Conservation (phyloP, 1,284 basidiomycete genomes). For the Ustilago trichophora region DNA sequence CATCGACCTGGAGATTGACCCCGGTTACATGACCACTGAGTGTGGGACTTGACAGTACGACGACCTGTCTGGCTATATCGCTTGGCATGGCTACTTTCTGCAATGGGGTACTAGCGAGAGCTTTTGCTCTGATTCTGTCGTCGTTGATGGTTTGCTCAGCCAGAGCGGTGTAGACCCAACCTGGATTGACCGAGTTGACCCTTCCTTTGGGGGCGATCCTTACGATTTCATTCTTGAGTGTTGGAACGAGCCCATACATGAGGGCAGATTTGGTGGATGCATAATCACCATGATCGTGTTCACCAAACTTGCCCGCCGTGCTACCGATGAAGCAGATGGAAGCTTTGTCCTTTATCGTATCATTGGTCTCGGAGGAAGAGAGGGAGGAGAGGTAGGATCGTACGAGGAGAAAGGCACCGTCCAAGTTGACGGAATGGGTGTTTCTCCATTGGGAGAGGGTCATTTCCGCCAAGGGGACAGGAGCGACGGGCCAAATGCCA, state of each 20-base stretch:
- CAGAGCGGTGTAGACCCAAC: constrained; percentile 77
- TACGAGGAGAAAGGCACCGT: constrained; percentile 74
- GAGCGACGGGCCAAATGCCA: constrained; percentile 70
- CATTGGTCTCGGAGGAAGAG: too few species aligned
- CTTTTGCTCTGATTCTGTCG: constrained; percentile 65
- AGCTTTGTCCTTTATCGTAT: too few species aligned
- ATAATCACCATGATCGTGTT: constrained; percentile 69
- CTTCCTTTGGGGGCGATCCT: constrained; percentile 76
- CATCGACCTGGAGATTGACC: constrained; percentile 76
- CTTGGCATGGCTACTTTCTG: constrained; percentile 75
- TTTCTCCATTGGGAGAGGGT: constrained; percentile 74
- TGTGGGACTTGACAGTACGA: constrained; percentile 73
- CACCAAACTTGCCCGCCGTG: constrained; percentile 78
- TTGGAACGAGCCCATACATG: constrained; percentile 77
- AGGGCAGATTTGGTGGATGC: constrained; percentile 70
- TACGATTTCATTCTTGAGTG: constrained; percentile 82
- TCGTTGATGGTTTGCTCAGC: constrained; percentile 70
- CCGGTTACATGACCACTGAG: constrained; percentile 79
- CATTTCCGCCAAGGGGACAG: constrained; percentile 74
- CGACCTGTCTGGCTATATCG: constrained; percentile 76
- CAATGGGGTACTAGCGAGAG: constrained; percentile 73
- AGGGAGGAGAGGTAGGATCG: constrained; percentile 74
- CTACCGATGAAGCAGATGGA: constrained; percentile 76
- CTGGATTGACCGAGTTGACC: constrained; percentile 78
- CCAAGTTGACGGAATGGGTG: constrained; percentile 75